phyloP scores from a whole-genome alignment of 805 yeast species.

The Myxozyma vanderwaltii region DNA sequence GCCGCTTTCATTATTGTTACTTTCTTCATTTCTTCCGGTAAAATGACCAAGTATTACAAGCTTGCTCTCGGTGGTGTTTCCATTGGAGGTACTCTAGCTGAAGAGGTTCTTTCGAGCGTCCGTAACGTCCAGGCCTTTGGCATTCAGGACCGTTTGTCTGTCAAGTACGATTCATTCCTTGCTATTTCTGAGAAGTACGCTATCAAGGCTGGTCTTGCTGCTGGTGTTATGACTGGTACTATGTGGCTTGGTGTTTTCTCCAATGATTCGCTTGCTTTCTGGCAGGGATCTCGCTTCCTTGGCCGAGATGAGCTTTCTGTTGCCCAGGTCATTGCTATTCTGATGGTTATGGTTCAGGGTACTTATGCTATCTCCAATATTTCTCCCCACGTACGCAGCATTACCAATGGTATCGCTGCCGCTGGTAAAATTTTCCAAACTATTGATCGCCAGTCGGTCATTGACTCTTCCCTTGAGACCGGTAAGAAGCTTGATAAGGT shows the following conservation, averaged over 20 bases:
- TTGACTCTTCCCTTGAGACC: conserved; percentile 39
- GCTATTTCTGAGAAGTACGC: conserved; percentile 36
- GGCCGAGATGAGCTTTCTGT: conserved; percentile 43
- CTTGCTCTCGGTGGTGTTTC: conserved; percentile 30
- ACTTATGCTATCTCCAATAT: conserved; percentile 41
- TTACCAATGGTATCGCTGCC: conserved; percentile 46
- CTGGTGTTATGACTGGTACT: conserved; percentile 43
- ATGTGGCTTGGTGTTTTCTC: conserved; percentile 46
- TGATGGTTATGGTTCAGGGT: conserved; percentile 34
- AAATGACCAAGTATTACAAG: conserved; percentile 36
- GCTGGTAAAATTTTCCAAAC: conserved; percentile 46
- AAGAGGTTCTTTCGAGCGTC: conserved; percentile 46
- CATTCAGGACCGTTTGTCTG: conserved; percentile 44
- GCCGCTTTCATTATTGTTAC: conserved; percentile 41
- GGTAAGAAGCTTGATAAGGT: conserved; percentile 37
- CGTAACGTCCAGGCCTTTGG: conserved; percentile 50
- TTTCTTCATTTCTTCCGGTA: conserved; percentile 42
- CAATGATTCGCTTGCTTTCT: conserved; percentile 48
- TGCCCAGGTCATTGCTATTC: conserved; percentile 44
- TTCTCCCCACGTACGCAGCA: conserved; percentile 46
- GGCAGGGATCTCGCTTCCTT: conserved; percentile 49
- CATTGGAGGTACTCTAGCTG: conserved; percentile 44
- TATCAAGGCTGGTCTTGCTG: conserved; percentile 32
- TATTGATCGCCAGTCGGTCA: conserved; percentile 45
- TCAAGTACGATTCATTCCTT: conserved; percentile 42